Evolutionary conservation across 1,139 yeast species (phyloP).

Genomic region (Suhomyces atakaporum): DNA sequence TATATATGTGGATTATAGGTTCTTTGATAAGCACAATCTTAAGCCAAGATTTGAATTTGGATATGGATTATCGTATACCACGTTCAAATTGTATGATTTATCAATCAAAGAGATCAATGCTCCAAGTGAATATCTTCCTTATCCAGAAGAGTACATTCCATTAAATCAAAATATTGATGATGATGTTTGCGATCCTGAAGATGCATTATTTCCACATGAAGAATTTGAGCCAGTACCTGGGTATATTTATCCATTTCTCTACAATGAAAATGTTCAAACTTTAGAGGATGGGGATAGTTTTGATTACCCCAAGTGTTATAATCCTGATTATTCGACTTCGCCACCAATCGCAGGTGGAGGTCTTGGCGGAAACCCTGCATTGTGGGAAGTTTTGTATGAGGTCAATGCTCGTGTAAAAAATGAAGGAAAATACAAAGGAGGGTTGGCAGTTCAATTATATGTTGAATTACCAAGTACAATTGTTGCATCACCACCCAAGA

Average conservation of each 20-base stretch:
- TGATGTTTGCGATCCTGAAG: slow-evolving; percentile 57
- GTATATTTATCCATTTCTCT: slow-evolving; percentile 52
- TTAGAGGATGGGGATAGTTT: slow-evolving; percentile 42
- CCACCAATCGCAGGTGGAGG: slow-evolving; percentile 61
- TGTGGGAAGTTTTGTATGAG: slow-evolving; percentile 49
- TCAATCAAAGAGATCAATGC: slow-evolving; percentile 43
- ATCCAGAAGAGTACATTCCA: slow-evolving; percentile 51
- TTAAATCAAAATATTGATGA: slow-evolving; percentile 42
- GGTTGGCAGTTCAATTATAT: slow-evolving; percentile 58
- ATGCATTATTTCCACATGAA: slow-evolving; percentile 57
- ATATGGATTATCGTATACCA: slow-evolving; percentile 58
- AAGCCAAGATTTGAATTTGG: slow-evolving; percentile 65
- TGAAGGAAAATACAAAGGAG: slow-evolving; percentile 53
- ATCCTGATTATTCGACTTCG: slow-evolving; percentile 36
- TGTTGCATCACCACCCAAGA: slow-evolving; percentile 48
- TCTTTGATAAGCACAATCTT: slow-evolving; percentile 57
- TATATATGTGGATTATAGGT: slow-evolving; percentile 55
- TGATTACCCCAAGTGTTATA: slow-evolving; percentile 56
- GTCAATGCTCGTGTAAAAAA: slow-evolving; percentile 53
- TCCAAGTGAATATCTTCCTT: slow-evolving; percentile 52
- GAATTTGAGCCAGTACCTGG: slow-evolving; percentile 56
- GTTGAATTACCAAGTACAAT: slow-evolving; percentile 53
- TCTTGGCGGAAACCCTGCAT: slow-evolving; percentile 51
- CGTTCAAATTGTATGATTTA: slow-evolving; percentile 43
- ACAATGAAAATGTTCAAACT: slow-evolving; percentile 45